These are phyloP conservation scores for Colletotrichum destructivum DNA, from an alignment of 2,329 filamentous ascomycete species.

Conservation along the genomic window DNA sequence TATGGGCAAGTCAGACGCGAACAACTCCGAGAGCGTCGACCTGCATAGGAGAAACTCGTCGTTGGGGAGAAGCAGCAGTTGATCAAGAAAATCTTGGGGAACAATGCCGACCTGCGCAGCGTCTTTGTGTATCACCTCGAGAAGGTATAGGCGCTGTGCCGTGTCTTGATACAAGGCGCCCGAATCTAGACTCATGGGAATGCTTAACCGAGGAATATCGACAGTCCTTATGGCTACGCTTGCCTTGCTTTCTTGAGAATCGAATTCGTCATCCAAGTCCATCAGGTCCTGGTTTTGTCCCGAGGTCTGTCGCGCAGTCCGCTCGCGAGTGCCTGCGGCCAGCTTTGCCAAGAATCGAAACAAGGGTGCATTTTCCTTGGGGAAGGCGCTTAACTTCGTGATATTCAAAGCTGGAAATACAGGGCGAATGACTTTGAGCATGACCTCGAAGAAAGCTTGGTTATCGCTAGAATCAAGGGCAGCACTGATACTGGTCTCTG, in stretches of 20 bases:
- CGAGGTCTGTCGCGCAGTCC: slow-evolving; percentile 51
- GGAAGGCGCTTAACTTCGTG: slow-evolving; percentile 55
- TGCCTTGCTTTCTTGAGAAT: slow-evolving; percentile 69
- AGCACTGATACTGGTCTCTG: slow-evolving; percentile 58
- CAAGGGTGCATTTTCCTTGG: slow-evolving; percentile 57
- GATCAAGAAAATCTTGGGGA: slow-evolving; percentile 65
- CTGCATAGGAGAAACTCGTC: slow-evolving; percentile 70
- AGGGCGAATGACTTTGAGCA: slow-evolving; percentile 61
- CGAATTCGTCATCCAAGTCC: slow-evolving; percentile 78
- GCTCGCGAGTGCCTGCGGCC: slow-evolving; percentile 52
- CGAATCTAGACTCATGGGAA: slow-evolving; percentile 58
- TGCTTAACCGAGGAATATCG: slow-evolving; percentile 63
- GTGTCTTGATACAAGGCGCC: slow-evolving; percentile 66
- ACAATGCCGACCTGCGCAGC: slow-evolving; percentile 63
- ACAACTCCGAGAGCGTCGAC: slow-evolving; percentile 65
- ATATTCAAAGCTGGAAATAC: slow-evolving; percentile 63
- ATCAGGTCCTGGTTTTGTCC: slow-evolving; percentile 67
- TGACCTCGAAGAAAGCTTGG: slow-evolving; percentile 61
- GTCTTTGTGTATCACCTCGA: slow-evolving; percentile 61
- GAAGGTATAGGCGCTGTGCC: slow-evolving; percentile 60
- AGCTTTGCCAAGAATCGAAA: slow-evolving; percentile 61
- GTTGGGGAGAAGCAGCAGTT: slow-evolving; percentile 63
- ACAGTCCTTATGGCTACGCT: slow-evolving; percentile 54
- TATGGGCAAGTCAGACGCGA: slow-evolving; percentile 68
- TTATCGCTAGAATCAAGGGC: slow-evolving; percentile 62